Evolutionary conservation across 805 yeast species (phyloP).

Genomic region (Lachancea dasiensis): DNA sequence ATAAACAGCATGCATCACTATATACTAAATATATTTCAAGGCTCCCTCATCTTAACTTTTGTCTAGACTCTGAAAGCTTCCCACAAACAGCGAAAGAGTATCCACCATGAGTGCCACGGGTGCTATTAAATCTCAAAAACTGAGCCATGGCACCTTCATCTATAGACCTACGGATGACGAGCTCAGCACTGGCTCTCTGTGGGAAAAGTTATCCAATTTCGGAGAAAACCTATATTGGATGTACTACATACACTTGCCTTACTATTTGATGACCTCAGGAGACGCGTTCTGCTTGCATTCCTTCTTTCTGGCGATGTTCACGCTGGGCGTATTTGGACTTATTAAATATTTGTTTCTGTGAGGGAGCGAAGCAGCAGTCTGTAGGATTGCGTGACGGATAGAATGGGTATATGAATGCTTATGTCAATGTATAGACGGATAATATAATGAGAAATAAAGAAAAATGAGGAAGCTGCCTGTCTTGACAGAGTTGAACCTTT

Average conservation of each 20-base stretch:
- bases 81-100: too few species aligned
- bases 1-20: too few species aligned
- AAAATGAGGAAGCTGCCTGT: too few species aligned
- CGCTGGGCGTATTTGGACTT: slow-evolving; percentile 37
- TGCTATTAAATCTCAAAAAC: slow-evolving; percentile 4
- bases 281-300: slow-evolving; percentile 38
- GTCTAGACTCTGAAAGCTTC: too few species aligned
- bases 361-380: too few species aligned
- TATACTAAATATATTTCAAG: too few species aligned
- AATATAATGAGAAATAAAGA: too few species aligned
- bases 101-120: slow-evolving; percentile 1
- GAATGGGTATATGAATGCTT: too few species aligned
- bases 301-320: slow-evolving; percentile 34
- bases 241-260: slow-evolving; percentile 41
- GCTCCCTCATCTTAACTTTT: too few species aligned
- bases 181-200: slow-evolving; percentile 20
- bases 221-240: slow-evolving; percentile 38
- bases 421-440: background rate
- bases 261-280: slow-evolving; percentile 38
- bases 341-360: slow-evolving; percentile 27
- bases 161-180: slow-evolving; percentile 29
- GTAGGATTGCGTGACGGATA: too few species aligned
- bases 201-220: slow-evolving; percentile 26
- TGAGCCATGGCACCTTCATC: slow-evolving; percentile 23
- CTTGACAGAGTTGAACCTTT: too few species aligned